Base-by-base conservation (phyloP, 2,329 filamentous ascomycete genomes). In the Aspergillus vadensis region DNA sequence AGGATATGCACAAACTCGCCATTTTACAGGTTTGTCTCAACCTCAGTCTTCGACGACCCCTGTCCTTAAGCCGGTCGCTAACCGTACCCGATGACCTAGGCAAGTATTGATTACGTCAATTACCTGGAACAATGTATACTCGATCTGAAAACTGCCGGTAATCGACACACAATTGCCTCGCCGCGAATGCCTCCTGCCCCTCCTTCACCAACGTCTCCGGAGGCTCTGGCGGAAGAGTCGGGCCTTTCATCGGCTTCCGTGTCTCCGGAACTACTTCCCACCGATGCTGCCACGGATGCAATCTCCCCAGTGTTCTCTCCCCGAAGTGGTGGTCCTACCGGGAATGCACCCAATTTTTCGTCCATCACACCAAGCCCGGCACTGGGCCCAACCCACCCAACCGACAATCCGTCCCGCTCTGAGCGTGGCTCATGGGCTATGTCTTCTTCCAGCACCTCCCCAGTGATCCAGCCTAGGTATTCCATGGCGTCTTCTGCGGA, bases 1-100 rank as follows among this genome's bases (percentile, higher is more conserved):
- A 88, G 67, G 94, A 98, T 72, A 98, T 98, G 95, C 95, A 98
- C 77, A 99, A 99, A 78, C 81, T 98, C 59, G 92, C 93, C 15
- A 97, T 98, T 68, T 79, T 98, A 54, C 92, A 97, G 86, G 93
- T 96, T 75, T 65, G 83, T 76, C 25, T 5, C 43, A 5, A 27
- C n/a, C 49, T 51, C 14, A 25, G 49, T 38, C 17, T 8, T 25
- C 49, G 12, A 52, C 59, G 63, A 14, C 68, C 32, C n/a, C 19
- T 50, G 50, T 48, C 30, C 9, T 50, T 60, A 17, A 47, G 47
- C 17, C 54, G 10, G 25, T 36, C 6, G 41, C 62, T 66, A 51
- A 62, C 27, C 47, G 38, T 38, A 10, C 32, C 32, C 1, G 17
- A 15, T 63, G 25, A 17, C 44, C 1, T 65, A 97, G 92, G 94